These are phyloP conservation scores for Porphyridium purpureum DNA, from an alignment of 23 red algal genomes.

Conservation along the genomic window DNA sequence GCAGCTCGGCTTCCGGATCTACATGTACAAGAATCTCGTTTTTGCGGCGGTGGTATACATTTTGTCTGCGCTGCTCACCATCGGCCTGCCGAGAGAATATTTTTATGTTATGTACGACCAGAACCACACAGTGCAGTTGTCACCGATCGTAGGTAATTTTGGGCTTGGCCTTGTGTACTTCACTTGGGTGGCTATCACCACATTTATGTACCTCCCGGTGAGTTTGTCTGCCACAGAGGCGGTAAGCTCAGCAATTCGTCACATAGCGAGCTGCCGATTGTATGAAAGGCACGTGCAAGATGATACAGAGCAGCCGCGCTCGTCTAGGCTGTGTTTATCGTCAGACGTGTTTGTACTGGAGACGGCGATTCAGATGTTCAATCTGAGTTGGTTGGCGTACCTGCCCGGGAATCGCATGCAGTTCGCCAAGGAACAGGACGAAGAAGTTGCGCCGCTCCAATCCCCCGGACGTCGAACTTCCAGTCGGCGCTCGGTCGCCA, in stretches of 20 bases:
- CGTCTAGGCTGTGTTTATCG: conserved; percentile 14
- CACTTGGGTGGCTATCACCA: conserved; percentile 30
- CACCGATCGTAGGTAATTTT: conserved; percentile 38
- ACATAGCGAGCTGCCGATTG: no score
- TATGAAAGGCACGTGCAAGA: no score
- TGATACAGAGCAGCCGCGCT: no score
- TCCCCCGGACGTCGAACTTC: no score
- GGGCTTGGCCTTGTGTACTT: conserved; percentile 41
- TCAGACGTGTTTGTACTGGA: conserved; percentile 60
- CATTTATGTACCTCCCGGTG: conserved; percentile 51
- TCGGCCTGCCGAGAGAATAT: conserved; percentile 7
- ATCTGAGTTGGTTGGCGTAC: conserved; percentile 29
- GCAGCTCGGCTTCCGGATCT: conserved; percentile 66
- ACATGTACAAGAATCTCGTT: conserved; percentile 39
- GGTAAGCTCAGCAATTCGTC: no score
- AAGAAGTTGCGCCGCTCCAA: no score
- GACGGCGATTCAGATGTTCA: conserved; percentile 34
- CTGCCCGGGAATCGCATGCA: conserved; percentile 51
- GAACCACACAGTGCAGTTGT: conserved; percentile 25
- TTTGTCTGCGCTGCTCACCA: conserved; percentile 13
- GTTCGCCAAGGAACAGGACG: no score
- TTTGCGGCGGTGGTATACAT: conserved; percentile 19
- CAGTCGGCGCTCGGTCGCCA: no score
- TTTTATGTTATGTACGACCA: conserved; percentile 21
- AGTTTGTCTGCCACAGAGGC: no score